Evolutionary conservation across 163 green algal species (phyloP).

Genomic region (Prototheca wickerhamii): DNA sequence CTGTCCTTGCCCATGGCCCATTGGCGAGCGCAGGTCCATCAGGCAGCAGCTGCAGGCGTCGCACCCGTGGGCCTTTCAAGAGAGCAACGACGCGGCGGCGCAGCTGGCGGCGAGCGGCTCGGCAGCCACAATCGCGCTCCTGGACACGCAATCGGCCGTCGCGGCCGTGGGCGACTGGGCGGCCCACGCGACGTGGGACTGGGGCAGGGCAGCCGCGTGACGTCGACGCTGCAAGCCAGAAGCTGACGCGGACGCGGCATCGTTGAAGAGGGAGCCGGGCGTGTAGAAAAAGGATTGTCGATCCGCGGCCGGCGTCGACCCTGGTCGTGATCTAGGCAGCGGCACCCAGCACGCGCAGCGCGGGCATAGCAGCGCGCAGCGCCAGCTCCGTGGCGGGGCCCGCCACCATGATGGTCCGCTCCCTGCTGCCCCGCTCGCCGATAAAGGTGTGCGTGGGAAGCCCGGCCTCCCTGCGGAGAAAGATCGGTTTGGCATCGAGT

Average conservation of each 20-base stretch:
- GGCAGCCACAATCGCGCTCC: neutral
- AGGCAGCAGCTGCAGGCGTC: neutral
- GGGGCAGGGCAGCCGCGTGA: too few relatives aligned
- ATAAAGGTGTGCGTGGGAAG: constrained; percentile 21
- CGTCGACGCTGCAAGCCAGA: too few relatives aligned
- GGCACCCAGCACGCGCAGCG: neutral
- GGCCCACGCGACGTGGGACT: too few relatives aligned
- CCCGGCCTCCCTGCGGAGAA: neutral
- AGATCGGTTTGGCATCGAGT: too few relatives aligned
- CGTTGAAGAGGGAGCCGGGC: too few relatives aligned
- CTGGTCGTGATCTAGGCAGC: too few relatives aligned
- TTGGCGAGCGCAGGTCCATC: neutral
- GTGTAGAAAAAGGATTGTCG: too few relatives aligned
- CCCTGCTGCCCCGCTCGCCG: constrained; percentile 2
- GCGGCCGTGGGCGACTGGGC: too few relatives aligned
- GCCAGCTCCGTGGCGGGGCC: neutral
- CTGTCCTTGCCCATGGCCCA: too few relatives aligned
- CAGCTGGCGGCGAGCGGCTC: neutral
- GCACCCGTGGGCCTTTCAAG: neutral
- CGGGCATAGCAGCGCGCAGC: neutral
- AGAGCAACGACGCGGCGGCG: neutral
- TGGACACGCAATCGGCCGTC: neutral
- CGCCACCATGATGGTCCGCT: constrained; percentile 15
- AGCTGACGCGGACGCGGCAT: too few relatives aligned
- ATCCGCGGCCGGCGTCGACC: too few relatives aligned